A percentile compares a stretch with the other conserved stretches of the same genome.
Evolutionary conservation across 2,329 filamentous ascomycete genomes (phyloP).

Genomic region (Trichoderma asperellum): DNA sequence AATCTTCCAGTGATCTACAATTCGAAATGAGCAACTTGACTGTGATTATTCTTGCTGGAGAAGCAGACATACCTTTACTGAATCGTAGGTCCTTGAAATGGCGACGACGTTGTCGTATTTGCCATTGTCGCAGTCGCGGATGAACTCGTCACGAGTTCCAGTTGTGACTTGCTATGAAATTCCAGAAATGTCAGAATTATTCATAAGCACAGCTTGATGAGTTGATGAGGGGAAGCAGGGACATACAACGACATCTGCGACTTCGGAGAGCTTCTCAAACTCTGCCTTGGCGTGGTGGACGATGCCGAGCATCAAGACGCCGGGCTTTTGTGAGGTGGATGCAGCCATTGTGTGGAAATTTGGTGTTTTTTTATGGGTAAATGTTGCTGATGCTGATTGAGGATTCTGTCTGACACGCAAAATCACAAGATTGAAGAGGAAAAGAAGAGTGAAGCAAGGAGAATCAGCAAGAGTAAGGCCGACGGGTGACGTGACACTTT

Average conservation of each 20-base stretch:
- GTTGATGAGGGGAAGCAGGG: background rate
- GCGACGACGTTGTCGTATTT: slow-evolving; percentile 1
- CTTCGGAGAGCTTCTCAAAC: background rate
- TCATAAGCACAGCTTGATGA: background rate
- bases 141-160: background rate
- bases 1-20: background rate
- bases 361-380: background rate
- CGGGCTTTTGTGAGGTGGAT: slow-evolving; percentile 5
- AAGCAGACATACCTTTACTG: background rate
- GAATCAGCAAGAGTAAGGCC: background rate
- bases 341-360: background rate
- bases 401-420: background rate
- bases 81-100: slow-evolving; percentile 11
- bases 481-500: background rate
- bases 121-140: slow-evolving; percentile 10
- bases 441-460: background rate
- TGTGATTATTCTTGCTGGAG: background rate
- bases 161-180: background rate
- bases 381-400: background rate
- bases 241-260: background rate
- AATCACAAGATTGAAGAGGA: background rate
- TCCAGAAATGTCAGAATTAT: background rate
- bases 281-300: slow-evolving; percentile 6
- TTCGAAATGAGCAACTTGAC: background rate
- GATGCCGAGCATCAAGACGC: slow-evolving; percentile 9